Evolutionary conservation across 768 basidiomycete genomes (phyloP).

Genomic region (Fomitopsis serialis): DNA sequence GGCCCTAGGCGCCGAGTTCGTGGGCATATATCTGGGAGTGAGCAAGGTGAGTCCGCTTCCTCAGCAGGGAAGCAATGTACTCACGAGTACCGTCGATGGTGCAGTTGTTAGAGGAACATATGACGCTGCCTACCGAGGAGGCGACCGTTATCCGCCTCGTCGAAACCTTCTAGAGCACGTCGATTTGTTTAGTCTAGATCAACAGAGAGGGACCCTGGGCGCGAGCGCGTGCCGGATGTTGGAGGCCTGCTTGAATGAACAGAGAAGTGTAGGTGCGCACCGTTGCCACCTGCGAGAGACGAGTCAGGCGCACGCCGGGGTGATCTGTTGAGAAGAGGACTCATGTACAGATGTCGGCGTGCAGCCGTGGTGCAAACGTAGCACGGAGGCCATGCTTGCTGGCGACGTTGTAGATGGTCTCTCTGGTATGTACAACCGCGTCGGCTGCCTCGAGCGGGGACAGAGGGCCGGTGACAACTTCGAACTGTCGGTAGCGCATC

Average conservation of each 20-base stretch:
- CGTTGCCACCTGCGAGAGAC: constrained; percentile 40
- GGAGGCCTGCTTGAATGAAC: constrained; percentile 34
- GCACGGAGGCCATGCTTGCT: constrained; percentile 57
- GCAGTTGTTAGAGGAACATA: neutral
- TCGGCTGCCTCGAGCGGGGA: constrained; percentile 65
- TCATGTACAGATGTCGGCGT: constrained; percentile 33
- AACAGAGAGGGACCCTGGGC: constrained; percentile 3
- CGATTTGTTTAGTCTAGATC: neutral
- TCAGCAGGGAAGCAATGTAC: too few species aligned
- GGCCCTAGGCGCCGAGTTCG: constrained; percentile 43
- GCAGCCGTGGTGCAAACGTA: constrained; percentile 59
- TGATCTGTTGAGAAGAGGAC: too few species aligned
- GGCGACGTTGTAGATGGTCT: constrained; percentile 62
- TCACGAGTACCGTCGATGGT: neutral
- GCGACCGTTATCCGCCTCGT: neutral
- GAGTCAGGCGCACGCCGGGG: too few species aligned
- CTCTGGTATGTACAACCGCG: constrained; percentile 59
- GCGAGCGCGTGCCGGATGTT: neutral
- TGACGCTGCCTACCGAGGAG: neutral
- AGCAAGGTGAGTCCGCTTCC: constrained; percentile 27
- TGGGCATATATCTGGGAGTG: constrained; percentile 39
- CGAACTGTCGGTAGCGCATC: constrained; percentile 44
- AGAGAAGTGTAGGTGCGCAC: constrained; percentile 63
- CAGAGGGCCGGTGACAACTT: constrained; percentile 64
- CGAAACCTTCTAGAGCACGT: neutral